phyloP scores from a whole-genome alignment of 1,284 basidiomycete genomes.

The Clitocybe nebularis region DNA sequence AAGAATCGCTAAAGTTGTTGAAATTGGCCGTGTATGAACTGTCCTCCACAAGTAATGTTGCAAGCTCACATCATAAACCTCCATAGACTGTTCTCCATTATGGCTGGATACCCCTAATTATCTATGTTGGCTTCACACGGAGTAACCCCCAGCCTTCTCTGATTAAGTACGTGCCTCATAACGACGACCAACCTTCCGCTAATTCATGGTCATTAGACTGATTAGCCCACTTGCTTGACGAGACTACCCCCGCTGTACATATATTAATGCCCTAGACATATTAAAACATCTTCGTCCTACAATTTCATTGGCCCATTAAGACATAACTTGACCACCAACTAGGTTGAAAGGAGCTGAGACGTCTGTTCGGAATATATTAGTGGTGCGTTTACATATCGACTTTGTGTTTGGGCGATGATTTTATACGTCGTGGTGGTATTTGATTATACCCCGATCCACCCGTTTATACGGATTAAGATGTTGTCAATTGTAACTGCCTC shows the following conservation, averaged over 20 bases:
- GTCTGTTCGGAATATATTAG: neutral
- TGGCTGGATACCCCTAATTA: slow-evolving; percentile 91
- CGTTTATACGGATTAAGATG: slow-evolving; percentile 14
- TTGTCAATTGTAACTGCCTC: slow-evolving; percentile 43
- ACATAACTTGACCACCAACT: too few species aligned
- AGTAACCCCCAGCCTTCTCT: slow-evolving; percentile 90
- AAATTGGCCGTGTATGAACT: slow-evolving; percentile 70
- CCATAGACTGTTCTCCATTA: slow-evolving; percentile 82
- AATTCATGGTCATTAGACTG: slow-evolving; percentile 49
- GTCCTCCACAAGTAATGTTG: slow-evolving; percentile 1
- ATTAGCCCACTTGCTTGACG: slow-evolving; percentile 84
- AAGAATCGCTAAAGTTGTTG: slow-evolving; percentile 73
- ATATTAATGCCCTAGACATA: slow-evolving; percentile 18
- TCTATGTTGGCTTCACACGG: slow-evolving; percentile 87
- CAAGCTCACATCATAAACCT: slow-evolving; percentile 9
- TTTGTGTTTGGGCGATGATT: slow-evolving; percentile 47
- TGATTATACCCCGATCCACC: slow-evolving; percentile 35
- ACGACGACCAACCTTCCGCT: slow-evolving; percentile 8
- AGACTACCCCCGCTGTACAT: slow-evolving; percentile 14
- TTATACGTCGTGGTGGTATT: slow-evolving; percentile 64
- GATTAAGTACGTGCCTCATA: slow-evolving; percentile 78
- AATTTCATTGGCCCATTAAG: too few species aligned
- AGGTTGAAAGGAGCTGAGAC: too few species aligned
- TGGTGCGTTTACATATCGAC: slow-evolving; percentile 25
- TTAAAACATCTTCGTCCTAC: too few species aligned